These are phyloP conservation scores for Brachypodium distachyon DNA, from an alignment of 202 grass and related monocot genomes.

Conservation along the genomic window DNA sequence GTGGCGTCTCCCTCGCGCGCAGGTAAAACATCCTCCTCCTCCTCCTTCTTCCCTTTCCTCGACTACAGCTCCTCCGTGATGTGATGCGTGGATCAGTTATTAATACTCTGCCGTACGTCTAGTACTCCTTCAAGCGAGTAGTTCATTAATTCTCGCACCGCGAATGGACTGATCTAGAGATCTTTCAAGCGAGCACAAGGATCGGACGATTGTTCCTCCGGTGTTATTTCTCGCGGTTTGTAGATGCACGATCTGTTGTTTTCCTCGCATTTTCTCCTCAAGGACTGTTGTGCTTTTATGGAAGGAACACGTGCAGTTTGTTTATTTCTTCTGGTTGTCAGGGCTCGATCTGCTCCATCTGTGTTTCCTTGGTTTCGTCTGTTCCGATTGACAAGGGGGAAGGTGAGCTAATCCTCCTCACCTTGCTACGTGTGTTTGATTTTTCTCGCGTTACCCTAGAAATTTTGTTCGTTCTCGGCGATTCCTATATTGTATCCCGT, in stretches of 20 bases:
- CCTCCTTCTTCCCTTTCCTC: not conserved
- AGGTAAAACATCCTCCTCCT: conserved; percentile 23
- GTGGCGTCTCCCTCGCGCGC: not conserved
- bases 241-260: not conserved
- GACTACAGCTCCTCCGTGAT: not conserved
- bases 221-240: not conserved
- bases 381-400: not conserved
- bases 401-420: too few relatives aligned
- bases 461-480: too few relatives aligned
- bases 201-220: not conserved
- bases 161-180: not conserved
- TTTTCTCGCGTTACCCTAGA: too few relatives aligned
- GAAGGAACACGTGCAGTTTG: not conserved
- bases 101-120: not conserved
- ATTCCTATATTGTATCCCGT: too few relatives aligned
- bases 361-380: not conserved
- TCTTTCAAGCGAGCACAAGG: not conserved
- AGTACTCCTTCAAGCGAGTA: too few relatives aligned
- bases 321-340: not conserved
- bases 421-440: too few relatives aligned
- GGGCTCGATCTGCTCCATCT: not conserved
- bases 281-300: not conserved
- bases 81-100: not conserved
- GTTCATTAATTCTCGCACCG: not conserved
- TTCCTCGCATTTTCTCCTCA: not conserved